Percentiles rank a stretch among this genome's conserved stretches.
Conservation (phyloP, 768 basidiomycete genomes). For the Obba rivulosa region DNA sequence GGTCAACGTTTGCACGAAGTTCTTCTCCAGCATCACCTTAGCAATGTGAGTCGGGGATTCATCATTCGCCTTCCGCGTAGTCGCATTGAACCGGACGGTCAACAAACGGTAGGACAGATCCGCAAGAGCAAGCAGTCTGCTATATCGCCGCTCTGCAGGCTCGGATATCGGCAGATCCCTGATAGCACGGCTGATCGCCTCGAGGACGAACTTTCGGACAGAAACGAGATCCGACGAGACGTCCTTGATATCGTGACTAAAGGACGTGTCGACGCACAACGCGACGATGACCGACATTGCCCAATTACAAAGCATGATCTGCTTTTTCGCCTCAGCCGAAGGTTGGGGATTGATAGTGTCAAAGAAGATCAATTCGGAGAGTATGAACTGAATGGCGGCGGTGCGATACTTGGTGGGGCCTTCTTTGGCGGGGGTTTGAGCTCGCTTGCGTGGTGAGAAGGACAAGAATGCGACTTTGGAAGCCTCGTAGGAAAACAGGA, state of each 20-base stretch:
- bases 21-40: slow-evolving; percentile 98
- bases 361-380: slow-evolving; percentile 79
- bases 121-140: slow-evolving; percentile 78
- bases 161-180: slow-evolving; percentile 68
- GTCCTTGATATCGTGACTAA: slow-evolving; percentile 67
- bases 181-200: slow-evolving; percentile 80
- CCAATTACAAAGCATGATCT: slow-evolving; percentile 70
- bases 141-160: slow-evolving; percentile 69
- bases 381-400: slow-evolving; percentile 71
- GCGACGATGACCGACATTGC: slow-evolving; percentile 88
- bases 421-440: slow-evolving; percentile 62
- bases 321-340: slow-evolving; percentile 47
- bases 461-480: slow-evolving; percentile 89
- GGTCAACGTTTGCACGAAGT: slow-evolving; percentile 86
- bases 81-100: slow-evolving; percentile 63
- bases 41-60: slow-evolving; percentile 90
- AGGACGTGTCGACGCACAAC: slow-evolving; percentile 82
- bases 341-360: slow-evolving; percentile 64
- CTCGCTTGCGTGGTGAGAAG: slow-evolving; percentile 60
- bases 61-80: slow-evolving; percentile 46
- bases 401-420: slow-evolving; percentile 50
- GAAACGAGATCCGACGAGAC: slow-evolving; percentile 71
- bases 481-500: slow-evolving; percentile 86
- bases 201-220: slow-evolving; percentile 91
- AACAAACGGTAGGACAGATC: slow-evolving; percentile 88